Evolutionary conservation across 108 stramenopile genomes (phyloP).

Genomic region (Skeletonema costatum): DNA sequence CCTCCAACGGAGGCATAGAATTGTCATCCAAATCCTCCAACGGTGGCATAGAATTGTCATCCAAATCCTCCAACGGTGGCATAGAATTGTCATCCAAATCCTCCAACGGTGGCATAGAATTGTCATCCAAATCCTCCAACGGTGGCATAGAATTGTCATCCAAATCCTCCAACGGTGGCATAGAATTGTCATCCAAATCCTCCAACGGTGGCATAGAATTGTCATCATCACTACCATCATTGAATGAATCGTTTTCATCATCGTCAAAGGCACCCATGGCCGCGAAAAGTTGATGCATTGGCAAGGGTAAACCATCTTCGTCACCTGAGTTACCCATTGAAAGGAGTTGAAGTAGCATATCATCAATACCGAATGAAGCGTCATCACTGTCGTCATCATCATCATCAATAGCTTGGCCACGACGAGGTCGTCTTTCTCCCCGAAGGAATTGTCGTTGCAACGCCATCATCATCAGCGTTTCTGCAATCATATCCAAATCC

Average conservation of each 20-base stretch:
- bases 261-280: background rate
- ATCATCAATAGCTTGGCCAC: background rate
- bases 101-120: too few relatives aligned
- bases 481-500: slow-evolving; percentile 19
- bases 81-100: too few relatives aligned
- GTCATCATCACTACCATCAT: background rate
- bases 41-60: too few relatives aligned
- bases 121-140: too few relatives aligned
- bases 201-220: background rate
- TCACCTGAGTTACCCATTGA: background rate
- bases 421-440: background rate
- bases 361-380: background rate
- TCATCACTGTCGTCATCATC: background rate
- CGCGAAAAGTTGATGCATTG: background rate
- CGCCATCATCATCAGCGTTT: slow-evolving; percentile 22
- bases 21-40: too few relatives aligned
- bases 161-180: too few relatives aligned
- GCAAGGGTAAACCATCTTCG: background rate
- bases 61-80: too few relatives aligned
- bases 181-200: background rate
- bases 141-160: too few relatives aligned
- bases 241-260: background rate
- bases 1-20: too few relatives aligned
- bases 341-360: background rate
- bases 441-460: slow-evolving; percentile 5